Evolutionary conservation across 2,329 filamentous ascomycete species (phyloP).

Genomic region (Clonostachys rhizophaga): DNA sequence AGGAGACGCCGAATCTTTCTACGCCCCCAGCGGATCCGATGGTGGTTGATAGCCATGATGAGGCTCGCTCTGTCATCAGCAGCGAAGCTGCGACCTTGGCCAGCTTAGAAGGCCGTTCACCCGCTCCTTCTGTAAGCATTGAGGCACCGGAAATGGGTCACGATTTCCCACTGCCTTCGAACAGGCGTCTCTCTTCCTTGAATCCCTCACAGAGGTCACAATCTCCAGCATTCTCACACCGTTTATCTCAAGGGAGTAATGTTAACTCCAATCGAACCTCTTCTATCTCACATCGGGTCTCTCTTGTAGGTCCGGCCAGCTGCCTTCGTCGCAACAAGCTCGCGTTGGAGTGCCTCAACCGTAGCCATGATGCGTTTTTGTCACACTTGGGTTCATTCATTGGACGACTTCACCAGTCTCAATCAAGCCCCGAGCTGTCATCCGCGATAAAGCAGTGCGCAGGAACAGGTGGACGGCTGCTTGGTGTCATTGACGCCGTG

Average conservation of each 20-base stretch:
- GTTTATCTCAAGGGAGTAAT: slow-evolving; percentile 24
- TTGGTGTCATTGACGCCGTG: slow-evolving; percentile 77
- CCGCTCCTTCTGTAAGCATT: too few relatives aligned
- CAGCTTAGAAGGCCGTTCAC: too few relatives aligned
- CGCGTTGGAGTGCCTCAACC: slow-evolving; percentile 76
- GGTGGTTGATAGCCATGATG: slow-evolving; percentile 37
- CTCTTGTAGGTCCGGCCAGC: slow-evolving; percentile 64
- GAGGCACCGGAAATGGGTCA: slow-evolving; percentile 15
- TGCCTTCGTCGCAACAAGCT: slow-evolving; percentile 63
- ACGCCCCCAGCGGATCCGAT: slow-evolving; percentile 59
- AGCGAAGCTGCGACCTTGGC: slow-evolving; percentile 20
- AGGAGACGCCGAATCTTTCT: slow-evolving; percentile 54
- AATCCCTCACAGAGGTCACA: slow-evolving; percentile 15
- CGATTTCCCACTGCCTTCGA: slow-evolving; percentile 12
- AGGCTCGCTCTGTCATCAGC: slow-evolving; percentile 18
- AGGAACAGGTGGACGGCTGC: slow-evolving; percentile 71
- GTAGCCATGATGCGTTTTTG: slow-evolving; percentile 81
- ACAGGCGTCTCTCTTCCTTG: slow-evolving; percentile 39
- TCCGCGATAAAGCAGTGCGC: slow-evolving; percentile 80
- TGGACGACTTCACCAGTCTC: slow-evolving; percentile 82
- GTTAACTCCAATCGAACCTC: slow-evolving; percentile 40
- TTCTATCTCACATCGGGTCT: slow-evolving; percentile 68
- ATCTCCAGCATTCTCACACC: slow-evolving; percentile 6
- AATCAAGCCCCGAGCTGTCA: slow-evolving; percentile 79
- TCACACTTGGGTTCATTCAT: slow-evolving; percentile 92